Base-by-base conservation (phyloP, 139 green algal species). In the Astrephomene gubernaculifera region DNA sequence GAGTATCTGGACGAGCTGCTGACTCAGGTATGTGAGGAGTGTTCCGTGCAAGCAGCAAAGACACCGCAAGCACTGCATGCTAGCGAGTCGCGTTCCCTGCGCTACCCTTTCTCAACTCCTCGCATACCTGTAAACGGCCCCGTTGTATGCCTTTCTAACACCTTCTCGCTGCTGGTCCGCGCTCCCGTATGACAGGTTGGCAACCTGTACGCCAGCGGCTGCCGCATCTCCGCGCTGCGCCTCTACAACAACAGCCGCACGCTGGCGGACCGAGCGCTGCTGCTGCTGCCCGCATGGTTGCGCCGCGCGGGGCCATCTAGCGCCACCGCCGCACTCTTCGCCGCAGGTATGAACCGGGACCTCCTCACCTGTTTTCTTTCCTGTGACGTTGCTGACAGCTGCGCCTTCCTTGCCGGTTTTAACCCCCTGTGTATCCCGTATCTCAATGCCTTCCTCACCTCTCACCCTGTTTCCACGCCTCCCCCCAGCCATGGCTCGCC, bases 231-330 rank as follows among this genome's bases (percentile, higher is more conserved):
- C 2, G 79, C 65, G 35, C 44, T 76, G 49, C 79, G 65, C 45
- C n/a, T 69, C 4, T 86, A 70, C 79, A 86, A 86, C 79, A 76
- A 86, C 79, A 70, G 44, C 65, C 79, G 79, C 14, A 12, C 33
- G 33, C 65, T 86, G 65, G 65, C 49, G 19, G 79, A 86, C 44
- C 65, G 79, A 19, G 45, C 35, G 35, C 35, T 78, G 35, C 79
- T 68, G 44, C 35, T 78, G 57, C 21, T 86, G 65, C 65, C 79
- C 45, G 79, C 64, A 45, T 86, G 79, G 79, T 43, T 86, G n/a
- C 39, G 29, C 33, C 65, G 63, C 0, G 67, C 64, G 12, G 67
- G 61, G 65, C 79, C 65, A 4, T 60, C 45, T 25, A 70, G 64
- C 49, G 45, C 79, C n/a, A 86, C 65, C 36, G 79, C 79, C 65